These are phyloP conservation scores for Eutreptiella sp. DNA, from an alignment of 208 protist species.

Conservation along the genomic window DNA sequence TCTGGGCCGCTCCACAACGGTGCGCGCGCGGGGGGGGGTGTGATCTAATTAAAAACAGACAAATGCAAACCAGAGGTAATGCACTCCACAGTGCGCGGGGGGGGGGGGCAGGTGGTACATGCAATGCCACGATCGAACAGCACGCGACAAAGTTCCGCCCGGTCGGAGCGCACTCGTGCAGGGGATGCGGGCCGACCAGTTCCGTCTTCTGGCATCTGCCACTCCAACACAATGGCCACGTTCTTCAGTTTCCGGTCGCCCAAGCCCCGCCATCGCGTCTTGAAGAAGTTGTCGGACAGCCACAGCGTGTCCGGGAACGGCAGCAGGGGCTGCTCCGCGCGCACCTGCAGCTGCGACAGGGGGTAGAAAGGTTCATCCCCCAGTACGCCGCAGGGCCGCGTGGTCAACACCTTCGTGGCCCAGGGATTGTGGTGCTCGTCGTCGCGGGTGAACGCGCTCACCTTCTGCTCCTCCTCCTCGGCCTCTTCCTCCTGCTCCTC, in stretches of 20 bases:
- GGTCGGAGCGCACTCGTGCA: no score
- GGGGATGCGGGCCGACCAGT: no score
- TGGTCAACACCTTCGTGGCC: slow-evolving; percentile 45
- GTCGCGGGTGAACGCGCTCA: slow-evolving; percentile 63
- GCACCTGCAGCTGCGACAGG: slow-evolving; percentile 34
- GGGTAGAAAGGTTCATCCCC: slow-evolving; percentile 56
- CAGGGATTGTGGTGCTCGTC: slow-evolving; percentile 75
- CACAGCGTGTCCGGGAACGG: slow-evolving; percentile 52
- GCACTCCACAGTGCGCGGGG: no score
- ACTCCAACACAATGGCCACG: slow-evolving; percentile 72
- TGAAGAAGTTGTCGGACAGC: slow-evolving; percentile 85
- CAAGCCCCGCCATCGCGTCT: slow-evolving; percentile 62
- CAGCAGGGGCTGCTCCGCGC: slow-evolving; percentile 43
- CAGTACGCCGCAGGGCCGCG: slow-evolving; percentile 49
- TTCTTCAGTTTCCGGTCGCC: slow-evolving; percentile 82
- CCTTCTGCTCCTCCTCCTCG: slow-evolving; percentile 62
- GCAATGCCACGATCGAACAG: no score
- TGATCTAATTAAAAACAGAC: no score
- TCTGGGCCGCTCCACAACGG: no score
- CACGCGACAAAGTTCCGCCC: no score
- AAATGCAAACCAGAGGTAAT: no score
- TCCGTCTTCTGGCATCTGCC: no score
- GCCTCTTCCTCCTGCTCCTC: slow-evolving; percentile 72
- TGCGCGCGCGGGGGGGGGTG: no score
- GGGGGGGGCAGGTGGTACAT: no score